These are phyloP conservation scores for Lactifluus rugatus DNA, from an alignment of 768 basidiomycete species.

Conservation along the genomic window DNA sequence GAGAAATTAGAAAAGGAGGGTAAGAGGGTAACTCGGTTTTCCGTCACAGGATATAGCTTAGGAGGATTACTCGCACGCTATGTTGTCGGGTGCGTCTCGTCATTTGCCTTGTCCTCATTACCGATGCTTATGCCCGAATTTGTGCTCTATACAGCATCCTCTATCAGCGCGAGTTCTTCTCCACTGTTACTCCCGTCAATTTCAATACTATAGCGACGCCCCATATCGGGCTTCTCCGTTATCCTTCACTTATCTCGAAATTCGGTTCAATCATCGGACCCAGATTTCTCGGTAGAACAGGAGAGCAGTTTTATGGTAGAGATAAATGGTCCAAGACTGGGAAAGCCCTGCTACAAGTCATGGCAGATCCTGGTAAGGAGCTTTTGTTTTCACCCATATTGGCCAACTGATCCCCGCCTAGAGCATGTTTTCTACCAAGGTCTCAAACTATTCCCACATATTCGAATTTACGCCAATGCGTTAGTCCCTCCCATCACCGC, in stretches of 20 bases:
- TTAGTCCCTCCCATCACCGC: slow-evolving; percentile 28
- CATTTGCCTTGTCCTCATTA: not conserved
- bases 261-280: slow-evolving; percentile 51
- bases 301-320: slow-evolving; percentile 43
- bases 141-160: slow-evolving; percentile 41
- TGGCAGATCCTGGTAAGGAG: slow-evolving; percentile 62
- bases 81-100: slow-evolving; percentile 47
- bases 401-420: slow-evolving; percentile 22
- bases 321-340: slow-evolving; percentile 68
- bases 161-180: slow-evolving; percentile 61
- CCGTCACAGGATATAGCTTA: slow-evolving; percentile 67
- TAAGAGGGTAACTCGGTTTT: slow-evolving; percentile 56
- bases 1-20: slow-evolving; percentile 42
- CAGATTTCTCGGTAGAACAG: slow-evolving; percentile 64
- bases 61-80: slow-evolving; percentile 81
- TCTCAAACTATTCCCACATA: slow-evolving; percentile 52
- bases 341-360: slow-evolving; percentile 58
- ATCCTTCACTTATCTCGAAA: slow-evolving; percentile 48
- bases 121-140: not conserved
- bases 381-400: not conserved
- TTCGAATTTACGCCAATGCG: slow-evolving; percentile 78
- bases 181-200: slow-evolving; percentile 59
- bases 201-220: slow-evolving; percentile 82
- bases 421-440: slow-evolving; percentile 71
- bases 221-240: slow-evolving; percentile 63